A percentile compares a stretch with the other conserved stretches of the same genome.
These are phyloP conservation scores for Inonotus hispidus DNA, from an alignment of 1,284 basidiomycete genomes.

Conservation along the genomic window DNA sequence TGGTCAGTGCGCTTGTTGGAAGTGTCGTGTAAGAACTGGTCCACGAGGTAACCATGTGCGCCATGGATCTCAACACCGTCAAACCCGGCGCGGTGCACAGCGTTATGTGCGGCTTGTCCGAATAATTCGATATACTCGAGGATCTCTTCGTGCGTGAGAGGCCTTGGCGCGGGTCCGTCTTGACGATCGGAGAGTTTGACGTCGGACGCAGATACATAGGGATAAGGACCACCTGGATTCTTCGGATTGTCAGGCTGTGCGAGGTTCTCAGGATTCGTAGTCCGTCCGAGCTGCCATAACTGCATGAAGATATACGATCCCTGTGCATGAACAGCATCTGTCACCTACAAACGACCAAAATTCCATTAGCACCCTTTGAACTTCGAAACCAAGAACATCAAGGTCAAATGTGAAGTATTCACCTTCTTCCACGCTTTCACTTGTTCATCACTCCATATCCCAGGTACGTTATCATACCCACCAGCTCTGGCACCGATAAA, in stretches of 20 bases:
- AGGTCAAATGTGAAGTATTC: too few relatives aligned
- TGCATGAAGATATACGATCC: slow-evolving; percentile 22
- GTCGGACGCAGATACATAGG: slow-evolving; percentile 35
- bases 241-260: background rate
- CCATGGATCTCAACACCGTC: slow-evolving; percentile 23
- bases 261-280: background rate
- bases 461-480: slow-evolving; percentile 22
- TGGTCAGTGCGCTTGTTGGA: too few relatives aligned
- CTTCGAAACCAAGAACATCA: too few relatives aligned
- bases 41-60: slow-evolving; percentile 21
- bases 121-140: too few relatives aligned
- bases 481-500: slow-evolving; percentile 24
- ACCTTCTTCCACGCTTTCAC: slow-evolving; percentile 29
- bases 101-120: too few relatives aligned
- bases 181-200: slow-evolving; percentile 31
- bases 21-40: slow-evolving; percentile 21
- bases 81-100: too few relatives aligned
- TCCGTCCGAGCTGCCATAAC: background rate
- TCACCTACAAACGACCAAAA: too few relatives aligned
- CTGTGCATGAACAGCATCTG: slow-evolving; percentile 2
- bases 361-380: too few relatives aligned
- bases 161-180: slow-evolving; percentile 20
- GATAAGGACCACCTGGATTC: background rate
- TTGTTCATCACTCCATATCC: slow-evolving; percentile 27
- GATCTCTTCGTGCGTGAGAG: slow-evolving; percentile 10